Base-by-base conservation (phyloP, 495 filamentous ascomycete species). In the Aspergillus nanangensis region DNA sequence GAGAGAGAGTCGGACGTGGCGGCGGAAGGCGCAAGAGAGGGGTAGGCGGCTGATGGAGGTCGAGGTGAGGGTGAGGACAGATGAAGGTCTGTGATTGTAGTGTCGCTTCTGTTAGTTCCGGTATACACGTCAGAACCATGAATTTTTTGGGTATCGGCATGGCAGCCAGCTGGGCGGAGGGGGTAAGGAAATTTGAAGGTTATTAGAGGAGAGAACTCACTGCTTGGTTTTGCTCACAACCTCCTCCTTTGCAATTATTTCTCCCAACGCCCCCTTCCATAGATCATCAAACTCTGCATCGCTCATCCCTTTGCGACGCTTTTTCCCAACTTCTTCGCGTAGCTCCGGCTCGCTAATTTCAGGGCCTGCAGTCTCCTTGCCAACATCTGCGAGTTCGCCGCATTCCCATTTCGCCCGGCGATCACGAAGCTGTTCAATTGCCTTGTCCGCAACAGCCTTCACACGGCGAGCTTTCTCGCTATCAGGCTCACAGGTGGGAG, bases 401-500 rank as follows among this genome's bases (percentile, higher is more conserved):
- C 93, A 98, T 64, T 97, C 92, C 51, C 80, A 95, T 58, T 90
- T 85, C 44, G 93, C 93, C 47, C 86, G 77, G 31, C 87, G 81
- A 44, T 96, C 84, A 32, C 94, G 78, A 41, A 98, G 76, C 51
- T 93, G 85, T 56, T 95, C 88, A 9, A 97, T 79, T 3, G 89
- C 90, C 56, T 82, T 84, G 64, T 97, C 84, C 3, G 89, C 89
- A 19, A 98, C 89, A 29, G 83, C 79, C 56, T 89, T 85, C 35
- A 96, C 88, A 20, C 83, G 81, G 38, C 90, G 84, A 15, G 84
- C 87, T 58, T 95, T 96, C 61, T 92, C 88, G 39, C 90, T 87
- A 61, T 98, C 94, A 1, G 94, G 84, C 61, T 96, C 92, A 61
- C 93, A 98, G n/a, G 86, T 89, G 10, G 93, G 92, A 1, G 92